Evolutionary conservation across 495 filamentous ascomycete genomes (phyloP).

Genomic region (Trichoderma asperelloides): DNA sequence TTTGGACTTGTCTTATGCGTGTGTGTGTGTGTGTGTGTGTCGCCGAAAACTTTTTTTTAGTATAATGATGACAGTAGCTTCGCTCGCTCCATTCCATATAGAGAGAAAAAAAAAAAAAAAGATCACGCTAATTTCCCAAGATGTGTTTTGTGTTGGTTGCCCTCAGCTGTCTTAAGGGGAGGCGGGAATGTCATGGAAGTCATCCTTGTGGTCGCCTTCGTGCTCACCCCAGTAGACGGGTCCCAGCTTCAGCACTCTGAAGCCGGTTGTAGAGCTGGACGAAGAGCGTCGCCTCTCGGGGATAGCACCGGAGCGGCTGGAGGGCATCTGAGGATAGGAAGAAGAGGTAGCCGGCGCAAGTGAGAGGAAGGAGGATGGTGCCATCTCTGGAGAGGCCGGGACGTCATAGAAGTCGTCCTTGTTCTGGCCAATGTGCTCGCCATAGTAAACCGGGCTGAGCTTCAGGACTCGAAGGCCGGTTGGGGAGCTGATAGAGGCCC

Average conservation of each 20-base stretch:
- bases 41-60: not conserved
- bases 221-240: slow-evolving; percentile 43
- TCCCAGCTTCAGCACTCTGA: slow-evolving; percentile 40
- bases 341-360: slow-evolving; percentile 35
- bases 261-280: slow-evolving; percentile 17
- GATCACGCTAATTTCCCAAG: not conserved
- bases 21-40: not conserved
- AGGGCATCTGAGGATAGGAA: slow-evolving; percentile 27
- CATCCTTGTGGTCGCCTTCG: slow-evolving; percentile 33
- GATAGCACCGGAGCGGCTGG: not conserved
- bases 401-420: slow-evolving; percentile 38
- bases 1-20: not conserved
- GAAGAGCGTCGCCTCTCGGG: slow-evolving; percentile 7
- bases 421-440: slow-evolving; percentile 35
- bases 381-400: slow-evolving; percentile 16
- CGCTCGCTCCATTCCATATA: not conserved
- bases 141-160: not conserved
- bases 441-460: slow-evolving; percentile 42
- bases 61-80: not conserved
- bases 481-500: slow-evolving; percentile 28
- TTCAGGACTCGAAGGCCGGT: slow-evolving; percentile 37
- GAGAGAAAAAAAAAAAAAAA: not conserved
- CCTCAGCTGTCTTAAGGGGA: not conserved
- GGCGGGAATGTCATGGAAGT: slow-evolving; percentile 32
- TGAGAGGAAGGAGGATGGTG: slow-evolving; percentile 32